These are phyloP conservation scores for Calocybe cyanea DNA, from an alignment of 768 basidiomycete genomes.

Conservation along the genomic window DNA sequence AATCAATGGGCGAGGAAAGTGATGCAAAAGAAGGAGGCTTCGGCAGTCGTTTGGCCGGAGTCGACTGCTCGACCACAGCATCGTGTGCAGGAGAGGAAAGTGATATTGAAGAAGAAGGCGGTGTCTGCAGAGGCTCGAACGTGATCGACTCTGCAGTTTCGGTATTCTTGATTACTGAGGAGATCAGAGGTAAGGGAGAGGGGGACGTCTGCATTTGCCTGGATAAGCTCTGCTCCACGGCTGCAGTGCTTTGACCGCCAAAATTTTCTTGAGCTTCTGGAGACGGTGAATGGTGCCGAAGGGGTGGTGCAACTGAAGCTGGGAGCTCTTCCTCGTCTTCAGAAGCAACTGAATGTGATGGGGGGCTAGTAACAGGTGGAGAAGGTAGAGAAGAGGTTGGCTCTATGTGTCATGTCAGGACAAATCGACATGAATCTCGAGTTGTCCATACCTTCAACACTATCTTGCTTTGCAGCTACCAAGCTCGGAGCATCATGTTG, in stretches of 20 bases:
- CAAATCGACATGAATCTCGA: neutral
- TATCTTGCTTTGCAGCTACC: neutral
- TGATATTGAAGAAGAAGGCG: no score
- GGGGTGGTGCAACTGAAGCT: neutral
- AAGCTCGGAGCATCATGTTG: neutral
- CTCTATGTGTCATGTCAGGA: constrained; percentile 6
- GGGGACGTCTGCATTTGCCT: neutral
- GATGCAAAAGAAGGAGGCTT: constrained; percentile 22
- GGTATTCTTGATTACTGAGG: no score
- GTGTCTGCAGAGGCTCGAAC: no score
- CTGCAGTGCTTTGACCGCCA: no score
- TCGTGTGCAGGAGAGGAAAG: neutral
- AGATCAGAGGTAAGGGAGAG: neutral
- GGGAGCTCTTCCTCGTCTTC: constrained; percentile 2
- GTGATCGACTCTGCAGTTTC: no score
- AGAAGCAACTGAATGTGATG: constrained; percentile 10
- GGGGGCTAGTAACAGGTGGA: constrained; percentile 29
- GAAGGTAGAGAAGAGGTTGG: constrained; percentile 29
- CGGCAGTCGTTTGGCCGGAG: neutral
- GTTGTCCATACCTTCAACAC: neutral
- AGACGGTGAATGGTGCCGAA: no score
- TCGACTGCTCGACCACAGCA: neutral
- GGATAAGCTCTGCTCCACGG: no score
- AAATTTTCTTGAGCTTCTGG: no score
- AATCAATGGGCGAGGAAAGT: constrained; percentile 22